Base-by-base conservation (phyloP, 1,284 basidiomycete species). In the Clitocybe nebularis region DNA sequence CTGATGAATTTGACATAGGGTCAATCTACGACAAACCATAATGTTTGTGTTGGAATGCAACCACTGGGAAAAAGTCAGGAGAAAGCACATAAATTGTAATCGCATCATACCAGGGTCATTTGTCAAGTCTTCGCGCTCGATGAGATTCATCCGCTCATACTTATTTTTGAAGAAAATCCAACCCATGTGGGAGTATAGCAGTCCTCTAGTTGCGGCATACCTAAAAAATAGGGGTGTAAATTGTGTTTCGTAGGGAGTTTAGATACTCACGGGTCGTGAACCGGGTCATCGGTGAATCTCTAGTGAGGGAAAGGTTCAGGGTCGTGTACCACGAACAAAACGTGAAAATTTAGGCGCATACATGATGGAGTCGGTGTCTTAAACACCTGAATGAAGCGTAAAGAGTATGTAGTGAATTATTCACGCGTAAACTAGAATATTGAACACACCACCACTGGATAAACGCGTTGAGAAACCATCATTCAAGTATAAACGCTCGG, bases 81-180 rank as follows among this genome's bases (percentile, higher is more conserved):
- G 34, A 40, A 21, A 22, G 21, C 24, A 14, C 33, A 24, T 22
- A 16, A 28, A 13, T 13, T n/a, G 8, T 20, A 21, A 22, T 23
- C 14, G 11, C 4, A 33, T 35, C 71, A 30, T 45, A 84, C 85
- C 78, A 39, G 78, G 74, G 58, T 90, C 88, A 14, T 60, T 66
- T 13, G 86, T 78, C n/a, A 90, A 67, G 54, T 91, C 87, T 23
- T 77, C 74, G 36, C 72, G 67, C 45, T 90, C 85, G 17, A 91
- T 75, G 2, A 78, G 58, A 22, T 71, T 66, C 64, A 90, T 69
- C 22, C 77, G 69, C 28, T 77, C 69, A 52, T 90, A 89, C 5
- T 60, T 74, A 0, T 84, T 79, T 56, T 88, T 87, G 64, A 72
- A 81, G 59, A 90, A 90, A 54, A 90, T 89, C 87, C 88, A 91